Conservation (phyloP, 108 stramenopile genomes). For the Pseudonitzschia multiseries region DNA sequence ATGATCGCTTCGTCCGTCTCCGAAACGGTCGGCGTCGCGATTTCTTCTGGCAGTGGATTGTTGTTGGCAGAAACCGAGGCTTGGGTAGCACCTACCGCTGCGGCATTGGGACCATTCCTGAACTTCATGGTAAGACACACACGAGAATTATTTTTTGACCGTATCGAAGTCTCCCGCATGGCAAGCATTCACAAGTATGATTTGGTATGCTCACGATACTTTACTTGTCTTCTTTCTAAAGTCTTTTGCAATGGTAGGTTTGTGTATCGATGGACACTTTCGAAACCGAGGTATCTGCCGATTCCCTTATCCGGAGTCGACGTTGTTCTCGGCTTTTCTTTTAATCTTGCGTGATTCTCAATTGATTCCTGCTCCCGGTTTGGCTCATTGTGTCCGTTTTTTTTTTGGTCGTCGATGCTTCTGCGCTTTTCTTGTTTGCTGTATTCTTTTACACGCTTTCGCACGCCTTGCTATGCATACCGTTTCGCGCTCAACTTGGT, state of each 20-base stretch:
- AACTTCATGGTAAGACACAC: slow-evolving; percentile 53
- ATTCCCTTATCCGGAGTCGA: neutral
- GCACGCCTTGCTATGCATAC: too few species aligned
- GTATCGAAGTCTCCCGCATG: too few species aligned
- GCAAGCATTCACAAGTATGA: too few species aligned
- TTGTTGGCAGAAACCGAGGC: slow-evolving; percentile 79
- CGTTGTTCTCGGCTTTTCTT: too few species aligned
- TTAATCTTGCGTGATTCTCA: too few species aligned
- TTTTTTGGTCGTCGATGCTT: too few species aligned
- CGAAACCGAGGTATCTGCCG: neutral
- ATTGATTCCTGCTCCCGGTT: too few species aligned
- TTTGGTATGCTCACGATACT: neutral
- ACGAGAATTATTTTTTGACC: neutral
- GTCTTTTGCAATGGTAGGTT: slow-evolving; percentile 13
- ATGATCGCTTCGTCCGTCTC: slow-evolving; percentile 18
- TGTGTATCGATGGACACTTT: neutral
- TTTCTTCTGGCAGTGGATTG: slow-evolving; percentile 27
- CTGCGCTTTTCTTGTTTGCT: too few species aligned
- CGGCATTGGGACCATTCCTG: slow-evolving; percentile 70
- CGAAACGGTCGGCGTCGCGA: slow-evolving; percentile 9
- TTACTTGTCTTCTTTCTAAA: slow-evolving; percentile 8
- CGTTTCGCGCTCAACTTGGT: too few species aligned
- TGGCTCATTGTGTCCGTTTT: too few species aligned
- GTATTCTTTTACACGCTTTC: too few species aligned
- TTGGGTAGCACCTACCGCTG: slow-evolving; percentile 79